Base-by-base conservation (phyloP, 2,329 filamentous ascomycete species). In the Phialemonium atrogriseum region DNA sequence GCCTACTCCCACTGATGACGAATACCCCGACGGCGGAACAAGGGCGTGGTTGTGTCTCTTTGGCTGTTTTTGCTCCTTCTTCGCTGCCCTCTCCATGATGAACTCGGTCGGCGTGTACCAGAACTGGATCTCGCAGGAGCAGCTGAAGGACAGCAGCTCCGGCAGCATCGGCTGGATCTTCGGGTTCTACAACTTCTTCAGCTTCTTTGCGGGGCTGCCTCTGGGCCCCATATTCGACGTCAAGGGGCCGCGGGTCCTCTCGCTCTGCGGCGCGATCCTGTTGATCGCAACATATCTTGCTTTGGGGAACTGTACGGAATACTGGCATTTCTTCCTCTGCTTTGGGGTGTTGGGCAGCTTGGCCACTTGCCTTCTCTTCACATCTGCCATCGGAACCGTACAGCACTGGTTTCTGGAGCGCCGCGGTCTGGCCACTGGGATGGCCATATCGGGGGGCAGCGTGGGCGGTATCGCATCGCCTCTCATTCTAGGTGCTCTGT, bases 141-240 rank as follows among this genome's bases (percentile, higher is more conserved):
- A 91, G 48, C 68, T 94, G 13, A 62, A 60, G n/a, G 58, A 68
- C 14, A 79, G 86, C 52, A 71, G 60, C 33, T 68, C 79, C 9
- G 78, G 77, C 4, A 67, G 73, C 30, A 78, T 87, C 29, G 83
- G 83, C n/a, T 94, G 86, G 86, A 84, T 94, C 41, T 88, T 89
- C 46, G 79, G 80, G 45, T 60, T 91, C 31, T 89, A 87, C 50
- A 66, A 84, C 17, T 93, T 91, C 49, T 62, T 89, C 27, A 73
- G 82, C 27, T 89, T 91, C 54, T 84, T 89, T 47, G 77, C 83
- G 22, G 84, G 85, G 15, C 73, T 93, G 8, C 82, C 88, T 47
- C 78, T 88, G 30, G 86, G 86, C 0, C 84, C 86, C 1, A 55
- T 91, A 22, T 93, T 93, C 50, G 86, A 94, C 51, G 70, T 71